phyloP scores from a whole-genome alignment of 1,284 basidiomycete genomes.

The Ceratobasidium sp. region DNA sequence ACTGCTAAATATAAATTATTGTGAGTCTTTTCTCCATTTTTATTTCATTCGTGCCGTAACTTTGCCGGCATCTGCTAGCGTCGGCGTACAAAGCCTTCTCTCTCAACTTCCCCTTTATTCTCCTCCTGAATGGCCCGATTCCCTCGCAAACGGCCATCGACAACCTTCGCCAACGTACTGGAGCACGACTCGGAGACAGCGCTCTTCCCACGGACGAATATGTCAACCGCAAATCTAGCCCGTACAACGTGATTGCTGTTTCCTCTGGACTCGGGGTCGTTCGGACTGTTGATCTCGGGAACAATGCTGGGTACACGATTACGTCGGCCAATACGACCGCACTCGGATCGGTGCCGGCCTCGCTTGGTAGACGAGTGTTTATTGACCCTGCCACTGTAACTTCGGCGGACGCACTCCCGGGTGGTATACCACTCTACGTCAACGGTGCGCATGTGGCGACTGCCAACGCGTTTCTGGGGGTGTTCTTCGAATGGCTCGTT shows the following conservation, averaged over 20 bases:
- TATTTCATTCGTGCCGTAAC: neutral
- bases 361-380: slow-evolving; percentile 41
- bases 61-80: neutral
- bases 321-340: slow-evolving; percentile 33
- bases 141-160: slow-evolving; percentile 79
- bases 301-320: slow-evolving; percentile 13
- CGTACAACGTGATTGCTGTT: slow-evolving; percentile 66
- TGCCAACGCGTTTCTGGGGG: slow-evolving; percentile 85
- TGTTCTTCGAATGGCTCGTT: slow-evolving; percentile 78
- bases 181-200: slow-evolving; percentile 74
- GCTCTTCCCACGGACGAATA: slow-evolving; percentile 69
- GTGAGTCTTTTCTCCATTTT: slow-evolving; percentile 15
- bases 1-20: slow-evolving; percentile 85
- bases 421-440: slow-evolving; percentile 83
- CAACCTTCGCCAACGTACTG: slow-evolving; percentile 82
- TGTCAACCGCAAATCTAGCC: slow-evolving; percentile 81
- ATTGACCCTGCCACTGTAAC: slow-evolving; percentile 66
- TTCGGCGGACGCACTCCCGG: slow-evolving; percentile 70
- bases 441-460: slow-evolving; percentile 78
- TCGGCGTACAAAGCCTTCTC: slow-evolving; percentile 35
- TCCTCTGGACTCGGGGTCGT: neutral
- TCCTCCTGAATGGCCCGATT: slow-evolving; percentile 74
- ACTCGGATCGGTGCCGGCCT: slow-evolving; percentile 35
- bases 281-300: slow-evolving; percentile 7
- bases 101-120: slow-evolving; percentile 88